Evolutionary conservation across 1,139 yeast species (phyloP), one percentile per base, ranked within the genome.

Genomic region (Blastobotrys indianensis): DNA sequence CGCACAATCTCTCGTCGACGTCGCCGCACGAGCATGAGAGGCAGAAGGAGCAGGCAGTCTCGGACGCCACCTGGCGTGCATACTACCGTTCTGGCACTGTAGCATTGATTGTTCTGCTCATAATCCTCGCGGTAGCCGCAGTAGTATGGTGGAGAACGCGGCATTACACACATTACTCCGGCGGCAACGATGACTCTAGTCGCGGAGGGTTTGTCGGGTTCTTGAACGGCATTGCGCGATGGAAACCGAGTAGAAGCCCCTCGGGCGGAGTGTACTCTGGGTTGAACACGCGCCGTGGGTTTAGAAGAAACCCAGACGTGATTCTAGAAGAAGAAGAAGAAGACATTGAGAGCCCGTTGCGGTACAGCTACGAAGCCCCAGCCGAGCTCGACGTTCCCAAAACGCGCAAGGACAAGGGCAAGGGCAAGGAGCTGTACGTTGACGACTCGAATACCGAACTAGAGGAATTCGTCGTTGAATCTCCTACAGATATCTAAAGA

Each of bases 51-150:
- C 54, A 57, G 37, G 51, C 57, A 11, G 52, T 56, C 30, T 50
- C 50, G 25, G 65, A 63, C n/a, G 70, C 69, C 3, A 61, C 61
- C 17, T 58, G 64, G 58, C 54, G 53, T 36, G 70, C 72, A 0
- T 69, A 69, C 50, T 65, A 61, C 54, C 56, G 62, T 37, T 72
- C 74, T 0, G 72, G 74, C 4, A 57, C 56, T 8, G 56, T 60
- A 2, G 72, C 73, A 1, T 57, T 69, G 17, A 54, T 64, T 1
- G 58, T 68, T 1, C 53, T 66, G 12, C 41, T 68, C 1, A 51
- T 62, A 3, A 48, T 60, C 1, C 50, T 61, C 1, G 60, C 53
- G 1, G 54, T 55, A 2, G 53, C 56, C 4, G 55, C 58, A 1
- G 53, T 59, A 48, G 57, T 64, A 28, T 46, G 56, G 30, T 57